Evolutionary conservation across 192 early-diverging fungal genomes (phyloP), one percentile per base, ranked within the genome.

Genomic region (Entomortierella chlamydospora): DNA sequence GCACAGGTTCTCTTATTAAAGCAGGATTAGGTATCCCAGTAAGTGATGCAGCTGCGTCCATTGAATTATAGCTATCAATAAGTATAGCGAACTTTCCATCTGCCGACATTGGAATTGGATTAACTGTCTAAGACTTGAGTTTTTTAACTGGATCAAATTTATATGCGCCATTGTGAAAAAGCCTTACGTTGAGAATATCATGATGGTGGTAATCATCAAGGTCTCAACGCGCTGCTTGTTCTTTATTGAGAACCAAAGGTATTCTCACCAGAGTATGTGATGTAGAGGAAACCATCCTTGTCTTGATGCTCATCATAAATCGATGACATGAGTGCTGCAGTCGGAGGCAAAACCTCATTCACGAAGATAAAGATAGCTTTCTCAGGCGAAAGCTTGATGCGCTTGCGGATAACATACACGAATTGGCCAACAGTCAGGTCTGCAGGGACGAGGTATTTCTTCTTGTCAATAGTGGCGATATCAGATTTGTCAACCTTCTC

Each of bases 331-430:
- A 99, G 74, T 5, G 94, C 95, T 12, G 95, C 92, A 20, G 95
- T 92, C 8, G 97, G 98, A n/a, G 98, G 98, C 29, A 99, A 84
- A 29, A 97, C 90, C 55, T 93, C 93, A 86, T 98, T 97, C 64
- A 99, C 98, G 90, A 99, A 99, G 72, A 99, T 97, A 82, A 98
- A 98, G 81, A 99, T 98, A 58, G 98, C 98, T 88, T 98, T 96
- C 67, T 98, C 97, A 15, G 96, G 95, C 81, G 91, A 93, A 31
- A 98, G 87, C 91, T 96, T 96, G 86, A 98, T 98, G 61, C 97
- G 90, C 83, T 98, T 98, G 61, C 97, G 90, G 78, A 96, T 96
- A 45, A 96, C 96, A 72, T 97, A 99, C 59, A 98, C 96, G 77
- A 98, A 98, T 82, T 99, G 97, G 28, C 96, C 97, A 23, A 99